Evolutionary conservation across 306 rosid genomes (phyloP).

Genomic region (Vigna trinervia): DNA sequence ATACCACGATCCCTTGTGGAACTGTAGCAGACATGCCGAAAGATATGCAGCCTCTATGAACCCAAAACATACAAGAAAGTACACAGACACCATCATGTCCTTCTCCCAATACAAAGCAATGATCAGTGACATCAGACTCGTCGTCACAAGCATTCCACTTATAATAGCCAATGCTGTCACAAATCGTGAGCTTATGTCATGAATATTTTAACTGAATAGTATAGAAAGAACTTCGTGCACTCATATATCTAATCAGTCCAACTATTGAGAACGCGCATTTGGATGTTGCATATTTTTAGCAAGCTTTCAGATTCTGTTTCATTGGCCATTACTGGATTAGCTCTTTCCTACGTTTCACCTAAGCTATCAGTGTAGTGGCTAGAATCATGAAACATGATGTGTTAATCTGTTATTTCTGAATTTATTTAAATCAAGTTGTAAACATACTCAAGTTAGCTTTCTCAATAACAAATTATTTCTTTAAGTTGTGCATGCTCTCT

Average conservation of each 20-base stretch:
- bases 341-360: no score
- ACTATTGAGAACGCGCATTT: no score
- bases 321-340: no score
- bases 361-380: no score
- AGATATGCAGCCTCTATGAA: constrained; percentile 66
- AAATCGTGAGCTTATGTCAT: constrained; percentile 20
- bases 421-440: no score
- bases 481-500: no score
- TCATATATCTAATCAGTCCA: neutral
- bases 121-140: constrained; percentile 76
- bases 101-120: constrained; percentile 85
- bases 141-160: constrained; percentile 81
- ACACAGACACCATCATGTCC: constrained; percentile 52
- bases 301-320: no score
- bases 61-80: constrained; percentile 65
- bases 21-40: constrained; percentile 68
- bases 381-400: no score
- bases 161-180: constrained; percentile 71
- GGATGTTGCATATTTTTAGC: no score
- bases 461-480: no score
- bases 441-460: no score
- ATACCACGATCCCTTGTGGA: constrained; percentile 87
- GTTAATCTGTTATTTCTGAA: no score
- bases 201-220: neutral
- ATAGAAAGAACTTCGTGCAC: neutral